These are phyloP conservation scores for Stephania yunnanensis DNA, from an alignment of 164 flowering plant species.

Conservation along the genomic window DNA sequence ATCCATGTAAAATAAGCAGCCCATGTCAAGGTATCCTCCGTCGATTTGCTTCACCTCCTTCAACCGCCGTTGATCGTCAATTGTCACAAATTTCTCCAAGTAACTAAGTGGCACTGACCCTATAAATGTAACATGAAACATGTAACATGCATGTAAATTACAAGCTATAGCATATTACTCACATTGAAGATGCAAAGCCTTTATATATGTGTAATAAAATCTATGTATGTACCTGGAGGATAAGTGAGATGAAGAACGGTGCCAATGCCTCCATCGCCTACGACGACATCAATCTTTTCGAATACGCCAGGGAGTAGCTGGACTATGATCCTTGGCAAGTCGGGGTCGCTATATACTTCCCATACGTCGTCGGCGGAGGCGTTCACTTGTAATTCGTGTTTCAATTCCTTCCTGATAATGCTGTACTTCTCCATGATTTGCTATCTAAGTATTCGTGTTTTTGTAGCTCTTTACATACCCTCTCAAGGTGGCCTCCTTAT, in stretches of 20 bases:
- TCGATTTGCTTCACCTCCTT: slow-evolving; percentile 8
- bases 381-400: not conserved
- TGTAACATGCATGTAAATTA: not conserved
- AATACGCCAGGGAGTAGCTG: slow-evolving; percentile 3
- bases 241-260: not conserved
- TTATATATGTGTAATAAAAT: too few species aligned
- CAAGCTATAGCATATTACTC: too few species aligned
- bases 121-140: not conserved
- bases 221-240: slow-evolving; percentile 1
- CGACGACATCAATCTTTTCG: not conserved
- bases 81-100: slow-evolving; percentile 12
- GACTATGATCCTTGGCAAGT: not conserved
- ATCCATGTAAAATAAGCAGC: not conserved
- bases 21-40: slow-evolving; percentile 11
- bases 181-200: too few species aligned
- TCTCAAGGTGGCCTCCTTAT: too few species aligned
- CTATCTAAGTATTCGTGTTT: too few species aligned
- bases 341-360: not conserved
- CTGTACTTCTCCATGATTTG: not conserved
- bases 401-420: not conserved
- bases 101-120: slow-evolving; percentile 4
- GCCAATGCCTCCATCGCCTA: slow-evolving; percentile 9
- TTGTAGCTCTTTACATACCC: too few species aligned
- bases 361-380: slow-evolving; percentile 9
- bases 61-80: slow-evolving; percentile 2